Evolutionary conservation across 1,284 basidiomycete genomes (phyloP).

Genomic region (Boletus semigastroideus): DNA sequence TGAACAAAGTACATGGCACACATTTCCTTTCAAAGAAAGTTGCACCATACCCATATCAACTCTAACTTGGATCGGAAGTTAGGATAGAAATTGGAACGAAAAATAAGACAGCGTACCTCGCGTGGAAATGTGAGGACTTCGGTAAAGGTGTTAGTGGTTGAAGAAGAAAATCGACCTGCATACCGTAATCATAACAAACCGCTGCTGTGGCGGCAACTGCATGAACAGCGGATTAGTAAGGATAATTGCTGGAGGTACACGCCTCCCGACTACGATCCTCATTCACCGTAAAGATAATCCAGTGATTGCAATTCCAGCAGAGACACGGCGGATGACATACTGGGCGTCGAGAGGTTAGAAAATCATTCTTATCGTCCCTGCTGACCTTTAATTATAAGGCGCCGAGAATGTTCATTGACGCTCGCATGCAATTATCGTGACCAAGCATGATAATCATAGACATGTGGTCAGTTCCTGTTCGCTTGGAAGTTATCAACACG

Average conservation of each 20-base stretch:
- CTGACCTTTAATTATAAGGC: not conserved
- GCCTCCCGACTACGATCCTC: too few species aligned
- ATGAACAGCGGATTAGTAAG: not conserved
- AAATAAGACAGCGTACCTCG: not conserved
- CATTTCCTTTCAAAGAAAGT: not conserved
- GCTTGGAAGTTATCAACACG: not conserved
- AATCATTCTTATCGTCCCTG: too few species aligned
- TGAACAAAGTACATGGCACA: not conserved
- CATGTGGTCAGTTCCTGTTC: not conserved
- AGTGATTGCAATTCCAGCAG: not conserved
- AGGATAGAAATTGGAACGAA: not conserved
- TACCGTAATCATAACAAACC: not conserved
- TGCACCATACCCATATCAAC: not conserved
- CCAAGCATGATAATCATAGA: not conserved
- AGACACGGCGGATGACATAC: not conserved
- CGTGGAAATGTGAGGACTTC: not conserved
- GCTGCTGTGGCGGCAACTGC: not conserved
- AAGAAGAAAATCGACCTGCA: not conserved
- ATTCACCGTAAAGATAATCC: too few species aligned
- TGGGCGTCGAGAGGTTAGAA: not conserved
- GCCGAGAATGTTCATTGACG: not conserved
- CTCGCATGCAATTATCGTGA: not conserved
- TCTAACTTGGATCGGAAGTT: not conserved
- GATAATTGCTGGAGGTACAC: too few species aligned
- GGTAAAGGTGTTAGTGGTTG: not conserved